Base-by-base conservation (phyloP, 2,329 filamentous ascomycete genomes). In the Colletotrichum echinochloae region DNA sequence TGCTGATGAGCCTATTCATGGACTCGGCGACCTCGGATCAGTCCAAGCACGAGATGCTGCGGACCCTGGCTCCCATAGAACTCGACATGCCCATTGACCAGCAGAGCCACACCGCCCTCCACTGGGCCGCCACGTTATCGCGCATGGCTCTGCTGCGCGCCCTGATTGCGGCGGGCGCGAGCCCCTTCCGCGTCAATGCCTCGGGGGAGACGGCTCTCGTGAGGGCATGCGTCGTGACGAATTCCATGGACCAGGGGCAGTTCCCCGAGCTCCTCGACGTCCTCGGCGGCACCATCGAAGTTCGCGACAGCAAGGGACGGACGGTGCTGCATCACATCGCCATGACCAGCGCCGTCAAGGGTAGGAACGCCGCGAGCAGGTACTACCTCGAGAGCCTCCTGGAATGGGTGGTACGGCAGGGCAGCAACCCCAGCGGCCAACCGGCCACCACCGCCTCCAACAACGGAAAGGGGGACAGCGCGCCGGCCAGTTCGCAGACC, bases 281-380 rank as follows among this genome's bases (percentile, higher is more conserved):
- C 0, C 86, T 99, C 8, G 94, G 94, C 14, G 89, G 93, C 33
- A 95, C 95, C 0, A 97, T 99, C 72, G 95, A 98, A 74, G 90
- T 97, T 52, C 89, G 94, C 28, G 96, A 99, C 79, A 90, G 93
- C 54, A 94, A 94, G 79, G 95, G 95, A 11, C 88, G 96, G 46
- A 98, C 95, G 0, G 94, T 98, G 18, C 84, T 99, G 30, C 96
- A 99, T 78, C 96, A 99, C 78, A 98, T 99, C 76, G 95, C 96
- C 6, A 90, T 98, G 41, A 97, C 96, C 20, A 98, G 95, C 72
- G 96, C 95, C 8, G 96, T 98, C 76, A 97, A 97, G 78, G 95
- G 95, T 8, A 90, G 96, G 59, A 95, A 94, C 68, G 91, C 94
- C 51, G 95, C 96, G 28, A 97, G 94, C 78, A 93, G 95, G 74